These are phyloP conservation scores for Colletotrichum lindemuthianum DNA, from an alignment of 2,329 filamentous ascomycete species.

Conservation along the genomic window DNA sequence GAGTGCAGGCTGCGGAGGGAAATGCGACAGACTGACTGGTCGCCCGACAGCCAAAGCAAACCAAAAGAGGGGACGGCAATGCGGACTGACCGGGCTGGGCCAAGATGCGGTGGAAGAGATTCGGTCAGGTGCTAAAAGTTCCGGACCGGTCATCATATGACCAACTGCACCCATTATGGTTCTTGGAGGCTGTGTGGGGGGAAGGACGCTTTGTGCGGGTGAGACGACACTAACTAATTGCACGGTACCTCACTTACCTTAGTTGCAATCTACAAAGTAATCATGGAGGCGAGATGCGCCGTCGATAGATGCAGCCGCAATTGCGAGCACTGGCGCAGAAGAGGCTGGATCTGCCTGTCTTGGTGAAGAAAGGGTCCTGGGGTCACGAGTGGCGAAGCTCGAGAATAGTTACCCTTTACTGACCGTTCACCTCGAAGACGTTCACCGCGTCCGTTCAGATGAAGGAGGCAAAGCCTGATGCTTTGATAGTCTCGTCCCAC, in stretches of 20 bases:
- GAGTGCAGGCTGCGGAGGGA: slow-evolving; percentile 2
- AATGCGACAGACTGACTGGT: slow-evolving; percentile 11
- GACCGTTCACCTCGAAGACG: slow-evolving; percentile 17
- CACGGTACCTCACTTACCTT: not conserved
- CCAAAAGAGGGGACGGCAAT: slow-evolving; percentile 33
- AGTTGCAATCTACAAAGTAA: too few species aligned
- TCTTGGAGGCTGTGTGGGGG: slow-evolving; percentile 20
- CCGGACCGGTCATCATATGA: slow-evolving; percentile 32
- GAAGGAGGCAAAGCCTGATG: slow-evolving; percentile 23
- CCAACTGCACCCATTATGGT: not conserved
- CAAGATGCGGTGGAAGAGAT: slow-evolving; percentile 20
- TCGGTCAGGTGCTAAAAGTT: slow-evolving; percentile 35
- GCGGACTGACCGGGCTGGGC: slow-evolving; percentile 22
- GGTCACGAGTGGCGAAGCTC: slow-evolving; percentile 18
- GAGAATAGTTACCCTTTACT: slow-evolving; percentile 1
- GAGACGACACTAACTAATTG: slow-evolving; percentile 7
- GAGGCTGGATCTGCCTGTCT: slow-evolving; percentile 8
- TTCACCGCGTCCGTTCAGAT: not conserved
- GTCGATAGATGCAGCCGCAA: not conserved
- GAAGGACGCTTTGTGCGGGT: slow-evolving; percentile 10
- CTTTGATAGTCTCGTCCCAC: slow-evolving; percentile 2
- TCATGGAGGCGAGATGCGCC: too few species aligned
- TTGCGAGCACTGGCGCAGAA: not conserved
- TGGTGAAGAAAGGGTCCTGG: slow-evolving; percentile 16
- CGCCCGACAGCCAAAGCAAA: slow-evolving; percentile 19